Evolutionary conservation across 2,329 filamentous ascomycete genomes (phyloP).

Genomic region (Diatrype stigma): DNA sequence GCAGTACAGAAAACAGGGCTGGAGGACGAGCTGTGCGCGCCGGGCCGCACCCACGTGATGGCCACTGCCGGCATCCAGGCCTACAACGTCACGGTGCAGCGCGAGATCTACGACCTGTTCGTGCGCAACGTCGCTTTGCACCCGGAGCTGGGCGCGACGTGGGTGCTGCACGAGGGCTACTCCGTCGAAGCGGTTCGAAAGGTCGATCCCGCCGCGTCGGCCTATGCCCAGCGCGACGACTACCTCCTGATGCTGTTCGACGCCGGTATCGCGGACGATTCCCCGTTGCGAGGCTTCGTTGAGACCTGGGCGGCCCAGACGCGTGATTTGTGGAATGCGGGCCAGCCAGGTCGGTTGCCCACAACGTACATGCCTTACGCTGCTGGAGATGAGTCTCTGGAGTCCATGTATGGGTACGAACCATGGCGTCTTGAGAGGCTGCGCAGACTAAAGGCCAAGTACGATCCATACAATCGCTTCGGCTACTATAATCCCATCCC

Average conservation of each 20-base stretch:
- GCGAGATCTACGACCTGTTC: conserved; percentile 15
- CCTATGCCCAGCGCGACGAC: conserved; percentile 10
- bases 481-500: conserved; percentile 3
- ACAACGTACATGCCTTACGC: conserved; percentile 5
- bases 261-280: neutral
- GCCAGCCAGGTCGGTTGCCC: neutral
- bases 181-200: conserved; percentile 9
- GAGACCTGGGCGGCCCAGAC: neutral
- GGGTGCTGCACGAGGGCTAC: conserved; percentile 19
- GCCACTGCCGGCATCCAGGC: neutral
- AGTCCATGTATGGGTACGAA: conserved; percentile 5
- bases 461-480: conserved; percentile 3
- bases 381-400: conserved; percentile 1
- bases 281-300: neutral
- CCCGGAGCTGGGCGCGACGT: conserved; percentile 1
- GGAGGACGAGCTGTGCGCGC: neutral
- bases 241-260: neutral
- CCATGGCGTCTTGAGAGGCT: conserved; percentile 4
- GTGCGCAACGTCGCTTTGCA: conserved; percentile 3
- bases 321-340: neutral
- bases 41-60: neutral
- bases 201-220: conserved; percentile 6
- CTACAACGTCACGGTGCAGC: conserved; percentile 18
- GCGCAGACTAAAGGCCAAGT: conserved; percentile 1
- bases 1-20: neutral